Percentiles rank a stretch among this genome's conserved stretches.
phyloP scores from a whole-genome alignment of 2,329 filamentous ascomycete genomes.

The Sclerotiophoma versabilis region DNA sequence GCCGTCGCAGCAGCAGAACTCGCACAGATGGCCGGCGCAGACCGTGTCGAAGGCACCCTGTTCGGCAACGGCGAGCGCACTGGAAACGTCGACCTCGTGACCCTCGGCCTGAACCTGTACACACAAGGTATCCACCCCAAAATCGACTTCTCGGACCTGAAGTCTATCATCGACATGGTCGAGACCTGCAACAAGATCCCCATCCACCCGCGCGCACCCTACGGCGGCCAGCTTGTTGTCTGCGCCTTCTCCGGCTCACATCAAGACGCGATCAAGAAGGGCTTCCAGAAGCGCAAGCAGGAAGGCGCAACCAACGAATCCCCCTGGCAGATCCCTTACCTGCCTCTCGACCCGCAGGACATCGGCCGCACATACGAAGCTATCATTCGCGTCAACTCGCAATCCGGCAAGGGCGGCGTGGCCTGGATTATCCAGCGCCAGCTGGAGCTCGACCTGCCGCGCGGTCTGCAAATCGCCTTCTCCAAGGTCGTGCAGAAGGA shows the following conservation, averaged over 20 bases:
- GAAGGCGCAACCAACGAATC: conserved; percentile 67
- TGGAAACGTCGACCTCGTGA: conserved; percentile 94
- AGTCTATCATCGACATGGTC: conserved; percentile 83
- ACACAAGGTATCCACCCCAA: conserved; percentile 87
- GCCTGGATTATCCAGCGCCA: conserved; percentile 93
- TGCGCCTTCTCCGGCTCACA: conserved; percentile 92
- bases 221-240: conserved; percentile 89
- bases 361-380: conserved; percentile 98
- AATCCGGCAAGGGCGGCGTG: conserved; percentile 91
- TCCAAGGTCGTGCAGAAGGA: conserved; percentile 83
- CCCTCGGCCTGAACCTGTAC: conserved; percentile 90
- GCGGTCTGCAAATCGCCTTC: conserved; percentile 91
- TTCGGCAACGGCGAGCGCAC: conserved; percentile 96
- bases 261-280: conserved; percentile 96
- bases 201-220: conserved; percentile 86
- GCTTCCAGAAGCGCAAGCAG: conserved; percentile 73
- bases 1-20: conserved; percentile 89
- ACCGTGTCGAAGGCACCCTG: conserved; percentile 91
- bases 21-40: conserved; percentile 94
- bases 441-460: conserved; percentile 89
- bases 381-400: conserved; percentile 96
- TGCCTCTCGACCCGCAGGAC: conserved; percentile 90
- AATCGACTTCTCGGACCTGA: conserved; percentile 91
- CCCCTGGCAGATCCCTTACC: conserved; percentile 86
- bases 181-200: conserved; percentile 96